Evolutionary conservation across 2,329 filamentous ascomycete genomes (phyloP).

Genomic region (Pseudogymnoascus verrucosus): DNA sequence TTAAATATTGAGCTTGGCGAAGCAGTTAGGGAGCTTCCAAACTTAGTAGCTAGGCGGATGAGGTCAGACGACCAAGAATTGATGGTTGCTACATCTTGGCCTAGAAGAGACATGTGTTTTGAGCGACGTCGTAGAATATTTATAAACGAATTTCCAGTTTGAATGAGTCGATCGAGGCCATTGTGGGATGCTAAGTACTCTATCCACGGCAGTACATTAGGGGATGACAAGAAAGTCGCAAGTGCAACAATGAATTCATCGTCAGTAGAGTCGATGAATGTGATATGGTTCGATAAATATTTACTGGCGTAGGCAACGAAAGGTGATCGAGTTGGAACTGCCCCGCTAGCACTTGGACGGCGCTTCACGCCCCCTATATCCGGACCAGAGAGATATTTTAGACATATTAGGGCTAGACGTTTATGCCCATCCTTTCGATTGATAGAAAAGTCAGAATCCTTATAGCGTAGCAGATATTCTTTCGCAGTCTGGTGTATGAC

Average conservation of each 20-base stretch:
- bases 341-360: neutral
- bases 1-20: neutral
- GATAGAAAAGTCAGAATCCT: neutral
- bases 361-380: neutral
- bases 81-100: neutral
- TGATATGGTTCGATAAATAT: neutral
- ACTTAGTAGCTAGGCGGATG: neutral
- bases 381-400: neutral
- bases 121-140: neutral
- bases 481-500: constrained; percentile 15
- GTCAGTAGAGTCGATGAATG: neutral
- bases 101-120: neutral
- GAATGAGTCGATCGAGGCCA: neutral
- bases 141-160: neutral
- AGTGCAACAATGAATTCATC: neutral
- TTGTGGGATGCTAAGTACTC: neutral
- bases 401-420: neutral
- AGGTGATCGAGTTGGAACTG: neutral
- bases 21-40: neutral
- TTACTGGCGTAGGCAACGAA: neutral
- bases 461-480: constrained; percentile 23
- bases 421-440: neutral
- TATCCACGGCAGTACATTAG: neutral
- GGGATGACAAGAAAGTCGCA: neutral
- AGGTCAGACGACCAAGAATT: neutral